Percentiles rank a stretch among this genome's conserved stretches.
phyloP scores from a whole-genome alignment of 306 rosid genomes.

The Cucurbita maxima region DNA sequence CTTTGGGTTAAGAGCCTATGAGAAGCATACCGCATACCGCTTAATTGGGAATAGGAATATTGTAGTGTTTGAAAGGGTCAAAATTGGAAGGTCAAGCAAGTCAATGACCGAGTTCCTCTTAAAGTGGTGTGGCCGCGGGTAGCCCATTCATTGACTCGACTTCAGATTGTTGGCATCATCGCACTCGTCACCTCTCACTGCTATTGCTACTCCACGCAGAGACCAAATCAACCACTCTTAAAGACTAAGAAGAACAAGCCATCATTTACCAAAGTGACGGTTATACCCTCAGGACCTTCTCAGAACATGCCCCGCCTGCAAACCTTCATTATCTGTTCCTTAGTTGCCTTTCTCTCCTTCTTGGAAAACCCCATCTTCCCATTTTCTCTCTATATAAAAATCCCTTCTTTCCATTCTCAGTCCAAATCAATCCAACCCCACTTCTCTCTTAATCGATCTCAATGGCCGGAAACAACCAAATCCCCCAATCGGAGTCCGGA shows the following conservation, averaged over 20 bases:
- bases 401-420: neutral
- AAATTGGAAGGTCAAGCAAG: neutral
- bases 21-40: no score
- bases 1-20: no score
- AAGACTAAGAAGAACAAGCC: neutral
- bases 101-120: neutral
- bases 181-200: neutral
- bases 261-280: neutral
- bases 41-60: neutral
- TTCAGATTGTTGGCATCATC: neutral
- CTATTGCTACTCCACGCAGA: neutral
- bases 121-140: no score
- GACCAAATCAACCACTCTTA: neutral
- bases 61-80: neutral
- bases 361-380: conserved; percentile 25
- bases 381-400: neutral
- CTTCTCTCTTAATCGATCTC: conserved; percentile 5
- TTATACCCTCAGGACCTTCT: neutral
- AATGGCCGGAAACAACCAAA: conserved; percentile 11
- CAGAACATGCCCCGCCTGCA: neutral
- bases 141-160: neutral
- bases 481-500: conserved; percentile 18
- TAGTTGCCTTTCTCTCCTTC: conserved; percentile 55
- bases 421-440: neutral
- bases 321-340: conserved; percentile 9